phyloP scores from a whole-genome alignment of 345 rosid genomes.

The Garcia nutans region DNA sequence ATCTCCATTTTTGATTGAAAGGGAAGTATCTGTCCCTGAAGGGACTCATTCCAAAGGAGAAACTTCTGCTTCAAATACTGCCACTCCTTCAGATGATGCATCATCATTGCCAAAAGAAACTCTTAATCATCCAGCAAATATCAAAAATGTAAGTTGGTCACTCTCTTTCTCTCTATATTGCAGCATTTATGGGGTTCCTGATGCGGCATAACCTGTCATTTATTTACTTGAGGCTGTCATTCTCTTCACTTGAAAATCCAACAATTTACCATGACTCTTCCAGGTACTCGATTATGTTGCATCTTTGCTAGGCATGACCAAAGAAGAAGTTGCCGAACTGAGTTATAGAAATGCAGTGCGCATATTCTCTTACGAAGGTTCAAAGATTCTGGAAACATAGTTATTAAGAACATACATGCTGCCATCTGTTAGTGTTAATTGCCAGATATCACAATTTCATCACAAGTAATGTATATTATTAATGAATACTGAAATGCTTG shows the following conservation, averaged over 20 bases:
- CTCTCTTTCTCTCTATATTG: neutral
- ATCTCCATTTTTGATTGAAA: conserved; percentile 46
- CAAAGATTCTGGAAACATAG: conserved; percentile 19
- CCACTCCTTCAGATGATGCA: conserved; percentile 25
- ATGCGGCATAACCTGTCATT: neutral
- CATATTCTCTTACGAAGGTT: conserved; percentile 62
- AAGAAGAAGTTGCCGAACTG: conserved; percentile 63
- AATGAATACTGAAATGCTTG: too few relatives aligned
- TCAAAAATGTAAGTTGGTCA: conserved; percentile 47
- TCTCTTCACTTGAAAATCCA: neutral
- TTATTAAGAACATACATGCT: neutral
- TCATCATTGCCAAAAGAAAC: conserved; percentile 44
- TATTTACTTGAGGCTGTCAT: neutral
- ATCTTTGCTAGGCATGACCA: conserved; percentile 53
- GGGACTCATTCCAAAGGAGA: conserved; percentile 30
- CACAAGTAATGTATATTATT: too few relatives aligned
- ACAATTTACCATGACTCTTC: neutral
- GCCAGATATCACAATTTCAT: neutral
- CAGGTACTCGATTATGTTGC: conserved; percentile 73
- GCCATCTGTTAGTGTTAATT: neutral
- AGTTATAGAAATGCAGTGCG: conserved; percentile 59
- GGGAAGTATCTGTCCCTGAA: conserved; percentile 43
- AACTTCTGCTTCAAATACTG: conserved; percentile 25
- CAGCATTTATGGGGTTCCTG: neutral
- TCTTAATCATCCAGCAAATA: conserved; percentile 89